Percentiles rank a stretch among this genome's conserved stretches.
These are phyloP conservation scores for Aspergillus biplanus DNA, from an alignment of 495 filamentous ascomycete species.

Conservation along the genomic window DNA sequence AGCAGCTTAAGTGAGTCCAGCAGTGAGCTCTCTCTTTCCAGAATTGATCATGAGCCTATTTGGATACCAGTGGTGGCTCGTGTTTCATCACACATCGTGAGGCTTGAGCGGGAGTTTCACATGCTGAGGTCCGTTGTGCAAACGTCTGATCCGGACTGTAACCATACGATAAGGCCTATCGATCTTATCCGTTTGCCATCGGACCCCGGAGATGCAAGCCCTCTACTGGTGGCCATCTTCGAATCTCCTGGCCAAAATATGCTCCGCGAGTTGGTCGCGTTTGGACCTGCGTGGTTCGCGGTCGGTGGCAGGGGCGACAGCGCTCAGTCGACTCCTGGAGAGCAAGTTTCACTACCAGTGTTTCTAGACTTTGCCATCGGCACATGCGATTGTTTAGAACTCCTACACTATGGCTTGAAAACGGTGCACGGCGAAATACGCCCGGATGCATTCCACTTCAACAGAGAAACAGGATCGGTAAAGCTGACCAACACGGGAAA, in stretches of 20 bases:
- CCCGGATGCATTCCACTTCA: constrained; percentile 86
- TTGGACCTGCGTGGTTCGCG: constrained; percentile 75
- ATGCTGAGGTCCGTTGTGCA: constrained; percentile 71
- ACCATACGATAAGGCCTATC: constrained; percentile 75
- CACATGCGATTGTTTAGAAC: constrained; percentile 80
- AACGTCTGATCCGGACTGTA: constrained; percentile 70
- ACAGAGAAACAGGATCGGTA: constrained; percentile 65
- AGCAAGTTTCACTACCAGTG: constrained; percentile 66
- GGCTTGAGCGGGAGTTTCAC: constrained; percentile 83
- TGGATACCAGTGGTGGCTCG: constrained; percentile 68
- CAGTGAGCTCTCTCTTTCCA: constrained; percentile 48
- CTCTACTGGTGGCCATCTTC: constrained; percentile 75
- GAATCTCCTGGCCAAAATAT: constrained; percentile 77
- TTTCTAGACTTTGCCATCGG: constrained; percentile 91
- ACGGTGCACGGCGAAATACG: constrained; percentile 87
- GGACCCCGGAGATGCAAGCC: constrained; percentile 63
- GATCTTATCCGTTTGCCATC: constrained; percentile 69
- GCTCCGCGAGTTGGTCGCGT: constrained; percentile 67
- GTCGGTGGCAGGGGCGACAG: constrained; percentile 54
- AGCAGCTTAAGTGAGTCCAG: constrained; percentile 54
- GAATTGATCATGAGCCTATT: constrained; percentile 44
- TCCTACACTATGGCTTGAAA: constrained; percentile 80
- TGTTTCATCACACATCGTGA: constrained; percentile 75
- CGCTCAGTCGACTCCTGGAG: constrained; percentile 53
- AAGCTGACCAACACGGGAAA: constrained; percentile 84